phyloP scores from a whole-genome alignment of 2,329 filamentous ascomycete species.

The Pseudohalonectria lignicola region DNA sequence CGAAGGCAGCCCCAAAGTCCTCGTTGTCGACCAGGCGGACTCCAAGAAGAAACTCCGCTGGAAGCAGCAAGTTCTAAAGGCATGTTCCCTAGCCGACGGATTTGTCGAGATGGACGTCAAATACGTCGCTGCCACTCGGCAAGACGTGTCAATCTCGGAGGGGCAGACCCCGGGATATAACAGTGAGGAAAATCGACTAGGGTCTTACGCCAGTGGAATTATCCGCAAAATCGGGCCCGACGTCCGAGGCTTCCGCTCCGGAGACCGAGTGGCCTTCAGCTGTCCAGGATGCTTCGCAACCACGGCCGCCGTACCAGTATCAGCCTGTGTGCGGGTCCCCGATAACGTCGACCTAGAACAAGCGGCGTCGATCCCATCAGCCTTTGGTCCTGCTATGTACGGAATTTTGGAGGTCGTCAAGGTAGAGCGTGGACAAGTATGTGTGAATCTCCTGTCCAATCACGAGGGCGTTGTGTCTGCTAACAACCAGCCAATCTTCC shows the following conservation, averaged over 20 bases:
- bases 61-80: not conserved
- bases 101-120: too few species aligned
- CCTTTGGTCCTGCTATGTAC: not conserved
- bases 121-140: too few species aligned
- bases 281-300: not conserved
- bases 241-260: not conserved
- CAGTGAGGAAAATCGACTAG: too few species aligned
- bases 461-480: too few species aligned
- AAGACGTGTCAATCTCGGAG: too few species aligned
- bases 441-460: not conserved
- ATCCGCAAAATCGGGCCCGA: not conserved
- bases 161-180: too few species aligned
- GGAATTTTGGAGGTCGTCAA: not conserved
- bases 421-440: conserved; percentile 1
- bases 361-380: not conserved
- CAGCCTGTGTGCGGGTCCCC: not conserved
- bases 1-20: not conserved
- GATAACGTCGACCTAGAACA: not conserved
- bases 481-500: too few species aligned
- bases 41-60: not conserved
- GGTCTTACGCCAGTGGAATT: not conserved
- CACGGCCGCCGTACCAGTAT: not conserved
- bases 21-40: not conserved
- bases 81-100: too few species aligned
- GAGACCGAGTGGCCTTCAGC: conserved; percentile 1